Percentiles rank a stretch among this genome's conserved stretches.
These are phyloP conservation scores for Cucurbita maxima DNA, from an alignment of 306 rosid genomes.

Conservation along the genomic window DNA sequence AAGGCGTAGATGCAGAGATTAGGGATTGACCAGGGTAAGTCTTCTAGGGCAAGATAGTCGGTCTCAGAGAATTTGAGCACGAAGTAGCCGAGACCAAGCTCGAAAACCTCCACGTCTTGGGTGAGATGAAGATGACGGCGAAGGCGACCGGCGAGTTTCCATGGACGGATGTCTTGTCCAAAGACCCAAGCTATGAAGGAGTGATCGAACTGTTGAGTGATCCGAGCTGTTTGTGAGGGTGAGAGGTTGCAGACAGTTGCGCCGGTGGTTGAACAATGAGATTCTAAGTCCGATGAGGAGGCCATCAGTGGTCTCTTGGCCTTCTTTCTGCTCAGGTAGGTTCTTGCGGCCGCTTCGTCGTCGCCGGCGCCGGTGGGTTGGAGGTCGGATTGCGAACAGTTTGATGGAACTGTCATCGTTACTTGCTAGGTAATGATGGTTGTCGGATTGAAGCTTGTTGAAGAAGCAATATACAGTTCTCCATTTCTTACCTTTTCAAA, in stretches of 20 bases:
- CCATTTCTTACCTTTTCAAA: too few relatives aligned
- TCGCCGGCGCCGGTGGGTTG: background rate
- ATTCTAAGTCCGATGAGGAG: background rate
- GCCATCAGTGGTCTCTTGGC: background rate
- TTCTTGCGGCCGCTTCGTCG: background rate
- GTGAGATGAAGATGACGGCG: background rate
- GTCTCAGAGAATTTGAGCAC: background rate
- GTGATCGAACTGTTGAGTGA: background rate
- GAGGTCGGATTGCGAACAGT: background rate
- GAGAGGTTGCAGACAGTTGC: background rate
- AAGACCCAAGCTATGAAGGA: background rate
- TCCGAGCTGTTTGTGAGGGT: background rate
- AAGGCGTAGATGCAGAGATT: background rate
- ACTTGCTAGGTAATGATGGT: background rate
- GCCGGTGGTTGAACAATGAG: background rate
- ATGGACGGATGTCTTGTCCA: background rate
- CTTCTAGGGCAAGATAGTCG: background rate
- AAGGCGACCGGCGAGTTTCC: background rate
- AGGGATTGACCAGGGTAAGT: background rate
- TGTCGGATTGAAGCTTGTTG: background rate
- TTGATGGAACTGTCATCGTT: background rate
- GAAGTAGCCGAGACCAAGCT: background rate
- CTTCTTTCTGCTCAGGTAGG: background rate
- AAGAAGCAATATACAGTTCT: too few relatives aligned
- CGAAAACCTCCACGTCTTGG: background rate